Percentiles rank a stretch among this genome's conserved stretches.
These are phyloP conservation scores for Cladochytrium replicatum DNA, from an alignment of 192 early-diverging fungal genomes.

Conservation along the genomic window DNA sequence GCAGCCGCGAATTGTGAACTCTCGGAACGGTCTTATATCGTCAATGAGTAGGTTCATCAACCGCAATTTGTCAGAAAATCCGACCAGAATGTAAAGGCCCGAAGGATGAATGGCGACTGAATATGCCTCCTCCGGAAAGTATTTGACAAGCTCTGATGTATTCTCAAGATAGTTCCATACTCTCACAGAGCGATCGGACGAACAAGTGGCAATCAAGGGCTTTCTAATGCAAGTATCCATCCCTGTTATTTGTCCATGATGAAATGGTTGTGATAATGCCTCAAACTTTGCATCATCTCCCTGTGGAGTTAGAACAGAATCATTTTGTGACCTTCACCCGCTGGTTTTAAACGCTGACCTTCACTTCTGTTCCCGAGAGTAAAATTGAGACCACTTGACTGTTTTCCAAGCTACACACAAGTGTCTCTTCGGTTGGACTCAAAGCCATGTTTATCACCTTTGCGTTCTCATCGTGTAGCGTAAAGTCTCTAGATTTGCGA, in stretches of 20 bases:
- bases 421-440: constrained; percentile 37
- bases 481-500: constrained; percentile 32
- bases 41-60: constrained; percentile 54
- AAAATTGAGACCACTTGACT: constrained; percentile 29
- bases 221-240: constrained; percentile 47
- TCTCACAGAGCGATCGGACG: constrained; percentile 43
- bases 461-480: constrained; percentile 21
- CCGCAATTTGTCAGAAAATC: constrained; percentile 50
- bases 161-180: constrained; percentile 54
- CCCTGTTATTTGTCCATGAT: constrained; percentile 41
- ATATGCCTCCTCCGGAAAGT: constrained; percentile 54
- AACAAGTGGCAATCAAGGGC: constrained; percentile 48
- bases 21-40: constrained; percentile 44
- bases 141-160: constrained; percentile 46
- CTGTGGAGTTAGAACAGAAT: constrained; percentile 17
- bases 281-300: constrained; percentile 45
- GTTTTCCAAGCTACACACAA: constrained; percentile 32
- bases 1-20: constrained; percentile 51
- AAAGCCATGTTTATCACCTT: constrained; percentile 37
- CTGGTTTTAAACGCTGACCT: constrained; percentile 15
- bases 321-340: neutral
- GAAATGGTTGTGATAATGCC: constrained; percentile 44
- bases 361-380: constrained; percentile 27
- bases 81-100: constrained; percentile 56
- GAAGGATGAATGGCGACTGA: constrained; percentile 49